A percentile compares a stretch with the other conserved stretches of the same genome.
Evolutionary conservation across 805 yeast genomes (phyloP).

Genomic region (Candida golubevii): DNA sequence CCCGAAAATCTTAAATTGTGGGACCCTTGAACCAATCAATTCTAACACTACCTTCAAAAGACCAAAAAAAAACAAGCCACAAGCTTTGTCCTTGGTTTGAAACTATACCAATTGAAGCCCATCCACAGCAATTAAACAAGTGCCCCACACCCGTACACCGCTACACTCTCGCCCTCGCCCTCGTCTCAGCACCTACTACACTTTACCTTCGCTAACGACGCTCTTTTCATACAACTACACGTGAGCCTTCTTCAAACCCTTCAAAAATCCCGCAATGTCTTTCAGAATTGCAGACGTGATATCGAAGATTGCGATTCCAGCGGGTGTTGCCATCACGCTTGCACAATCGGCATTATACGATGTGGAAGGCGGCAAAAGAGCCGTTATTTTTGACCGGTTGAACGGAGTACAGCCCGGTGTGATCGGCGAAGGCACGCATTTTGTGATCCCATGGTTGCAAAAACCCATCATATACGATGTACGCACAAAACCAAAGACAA

Average conservation of each 20-base stretch:
- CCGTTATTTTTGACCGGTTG: constrained; percentile 90
- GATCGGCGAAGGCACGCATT: constrained; percentile 95
- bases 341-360: constrained; percentile 87
- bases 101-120: too few relatives aligned
- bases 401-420: constrained; percentile 86
- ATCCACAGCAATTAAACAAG: too few relatives aligned
- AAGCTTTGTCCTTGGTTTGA: too few relatives aligned
- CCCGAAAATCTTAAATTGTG: too few relatives aligned
- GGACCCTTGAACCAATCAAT: too few relatives aligned
- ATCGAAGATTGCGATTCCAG: constrained; percentile 59
- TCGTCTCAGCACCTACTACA: too few relatives aligned
- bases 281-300: constrained; percentile 33
- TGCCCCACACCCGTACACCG: too few relatives aligned
- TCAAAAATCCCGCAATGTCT: constrained; percentile 11
- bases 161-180: background rate
- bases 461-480: constrained; percentile 91
- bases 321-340: constrained; percentile 63
- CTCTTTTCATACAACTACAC: too few relatives aligned
- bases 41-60: too few relatives aligned
- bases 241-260: background rate
- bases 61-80: too few relatives aligned
- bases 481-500: constrained; percentile 95
- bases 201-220: too few relatives aligned
- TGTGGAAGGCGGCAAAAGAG: constrained; percentile 93
- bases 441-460: constrained; percentile 91